phyloP scores from a whole-genome alignment of 148 eudicot species.

The Camellia granthamiana region DNA sequence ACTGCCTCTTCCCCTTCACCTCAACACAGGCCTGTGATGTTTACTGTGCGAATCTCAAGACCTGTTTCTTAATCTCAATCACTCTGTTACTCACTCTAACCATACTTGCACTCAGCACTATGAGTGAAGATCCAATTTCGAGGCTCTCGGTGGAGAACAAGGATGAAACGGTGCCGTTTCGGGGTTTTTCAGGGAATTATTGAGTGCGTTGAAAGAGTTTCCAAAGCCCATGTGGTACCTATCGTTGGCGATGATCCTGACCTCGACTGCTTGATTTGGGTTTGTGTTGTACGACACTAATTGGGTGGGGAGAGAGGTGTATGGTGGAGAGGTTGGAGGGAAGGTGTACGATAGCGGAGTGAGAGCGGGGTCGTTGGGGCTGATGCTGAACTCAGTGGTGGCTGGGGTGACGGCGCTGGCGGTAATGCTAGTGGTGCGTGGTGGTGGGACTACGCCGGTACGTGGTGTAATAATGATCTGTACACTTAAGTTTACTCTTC shows the following conservation, averaged over 20 bases:
- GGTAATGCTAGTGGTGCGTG: constrained; percentile 12
- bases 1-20: no score
- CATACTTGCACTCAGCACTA: no score
- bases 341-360: constrained; percentile 27
- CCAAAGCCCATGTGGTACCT: constrained; percentile 31
- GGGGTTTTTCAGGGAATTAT: constrained; percentile 19
- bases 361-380: constrained; percentile 26
- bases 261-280: constrained; percentile 34
- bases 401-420: constrained; percentile 19
- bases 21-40: no score
- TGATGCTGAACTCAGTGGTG: constrained; percentile 29
- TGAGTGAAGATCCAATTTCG: no score
- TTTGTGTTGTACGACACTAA: constrained; percentile 38
- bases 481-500: no score
- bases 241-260: constrained; percentile 24
- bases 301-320: constrained; percentile 52
- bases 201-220: constrained; percentile 18
- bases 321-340: constrained; percentile 32
- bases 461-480: constrained; percentile 15
- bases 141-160: no score
- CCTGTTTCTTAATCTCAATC: no score
- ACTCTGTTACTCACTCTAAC: no score
- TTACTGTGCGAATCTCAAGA: no score
- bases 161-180: no score
- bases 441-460: background rate